Evolutionary conservation across 169 alveolate species (phyloP).

Genomic region (Miamiensis avidus): DNA sequence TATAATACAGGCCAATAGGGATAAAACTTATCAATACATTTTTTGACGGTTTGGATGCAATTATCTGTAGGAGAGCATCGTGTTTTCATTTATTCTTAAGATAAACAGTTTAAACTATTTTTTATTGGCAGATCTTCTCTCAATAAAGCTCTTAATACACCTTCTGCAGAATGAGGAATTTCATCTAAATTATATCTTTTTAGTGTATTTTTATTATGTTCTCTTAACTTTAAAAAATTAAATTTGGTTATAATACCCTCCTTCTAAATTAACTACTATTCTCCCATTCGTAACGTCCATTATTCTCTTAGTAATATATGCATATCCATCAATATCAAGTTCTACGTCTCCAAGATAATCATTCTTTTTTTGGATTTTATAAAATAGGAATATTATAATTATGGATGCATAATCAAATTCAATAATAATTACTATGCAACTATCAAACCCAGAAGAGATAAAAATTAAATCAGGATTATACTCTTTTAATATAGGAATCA

Average conservation of each 20-base stretch:
- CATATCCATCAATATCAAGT: neutral
- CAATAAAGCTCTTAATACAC: neutral
- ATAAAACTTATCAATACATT: neutral
- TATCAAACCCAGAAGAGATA: neutral
- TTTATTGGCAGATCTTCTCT: neutral
- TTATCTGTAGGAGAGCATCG: neutral
- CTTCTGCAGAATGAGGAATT: neutral
- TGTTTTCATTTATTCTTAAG: neutral
- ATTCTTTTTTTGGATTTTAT: neutral
- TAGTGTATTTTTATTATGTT: no score
- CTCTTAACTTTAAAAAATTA: no score
- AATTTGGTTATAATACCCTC: no score
- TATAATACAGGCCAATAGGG: neutral
- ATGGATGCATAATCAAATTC: neutral
- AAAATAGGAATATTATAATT: no score
- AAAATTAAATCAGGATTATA: neutral
- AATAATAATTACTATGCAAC: neutral
- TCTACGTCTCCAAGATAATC: neutral
- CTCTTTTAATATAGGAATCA: neutral
- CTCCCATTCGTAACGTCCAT: neutral
- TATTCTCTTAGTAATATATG: neutral
- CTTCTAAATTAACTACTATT: neutral
- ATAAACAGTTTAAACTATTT: no score
- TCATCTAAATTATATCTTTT: neutral
- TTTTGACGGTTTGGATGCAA: neutral